Conservation (phyloP, 345 rosid species). For the Acer campestre region DNA sequence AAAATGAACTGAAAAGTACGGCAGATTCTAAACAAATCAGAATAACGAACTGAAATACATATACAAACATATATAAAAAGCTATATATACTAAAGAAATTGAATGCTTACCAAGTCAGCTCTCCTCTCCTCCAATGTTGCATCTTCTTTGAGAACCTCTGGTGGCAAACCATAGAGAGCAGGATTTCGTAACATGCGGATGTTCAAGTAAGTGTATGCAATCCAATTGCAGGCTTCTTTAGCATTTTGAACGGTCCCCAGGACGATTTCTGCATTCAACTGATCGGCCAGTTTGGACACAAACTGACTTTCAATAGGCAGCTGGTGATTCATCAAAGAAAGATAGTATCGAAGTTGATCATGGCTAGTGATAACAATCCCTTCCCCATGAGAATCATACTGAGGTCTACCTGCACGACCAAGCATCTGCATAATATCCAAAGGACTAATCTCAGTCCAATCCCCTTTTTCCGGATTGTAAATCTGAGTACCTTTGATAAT, state of each 20-base stretch:
- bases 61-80: neutral
- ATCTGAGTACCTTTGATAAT: slow-evolving; percentile 95
- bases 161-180: slow-evolving; percentile 79
- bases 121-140: slow-evolving; percentile 84
- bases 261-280: slow-evolving; percentile 97
- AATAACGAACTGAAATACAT: neutral
- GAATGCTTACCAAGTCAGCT: slow-evolving; percentile 81
- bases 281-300: slow-evolving; percentile 92
- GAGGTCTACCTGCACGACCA: slow-evolving; percentile 99
- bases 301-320: slow-evolving; percentile 98
- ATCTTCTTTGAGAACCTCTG: slow-evolving; percentile 77
- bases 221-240: slow-evolving; percentile 97
- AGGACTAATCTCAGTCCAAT: slow-evolving; percentile 95
- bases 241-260: slow-evolving; percentile 97
- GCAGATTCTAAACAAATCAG: neutral
- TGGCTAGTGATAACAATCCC: slow-evolving; percentile 97
- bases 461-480: slow-evolving; percentile 96
- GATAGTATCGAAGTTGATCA: slow-evolving; percentile 82
- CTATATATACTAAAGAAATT: neutral
- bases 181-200: slow-evolving; percentile 91
- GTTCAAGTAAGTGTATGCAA: slow-evolving; percentile 84
- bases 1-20: no score
- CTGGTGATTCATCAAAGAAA: slow-evolving; percentile 96
- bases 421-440: slow-evolving; percentile 99
- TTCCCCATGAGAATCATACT: slow-evolving; percentile 88